Evolutionary conservation across 352 stramenopile species (phyloP), one percentile per base, ranked within the genome.

Genomic region (Globisporangium sylvaticum): DNA sequence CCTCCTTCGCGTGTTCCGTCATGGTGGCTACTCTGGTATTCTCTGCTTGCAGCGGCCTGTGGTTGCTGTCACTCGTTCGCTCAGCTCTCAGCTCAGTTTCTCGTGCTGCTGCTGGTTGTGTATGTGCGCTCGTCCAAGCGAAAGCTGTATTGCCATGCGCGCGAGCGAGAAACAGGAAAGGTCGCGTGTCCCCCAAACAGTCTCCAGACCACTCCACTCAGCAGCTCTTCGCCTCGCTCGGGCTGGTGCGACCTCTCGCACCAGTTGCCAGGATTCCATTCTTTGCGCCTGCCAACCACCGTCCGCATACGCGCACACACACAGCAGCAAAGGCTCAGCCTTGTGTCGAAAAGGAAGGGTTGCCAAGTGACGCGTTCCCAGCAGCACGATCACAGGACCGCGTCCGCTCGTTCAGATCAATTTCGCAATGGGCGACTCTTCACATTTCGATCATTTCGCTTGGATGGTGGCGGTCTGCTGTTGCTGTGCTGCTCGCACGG

Each of bases 1-100:
- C 63, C 27, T 68, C 63, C 6, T 58, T 58, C 24, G 34, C 46
- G 54, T 63, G 54, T 39, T 48, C 39, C 39, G 63, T 68, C 63
- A 66, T 66, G 50, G 31, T 53, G 12, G 32, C 5, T n/a, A 10
- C 10, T 56, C 50, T 56, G 50, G 6, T 56, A 25, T 3, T 9
- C 50, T 20, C 50, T 56, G 50, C 24, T 7, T 25, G 24, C 50
- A 56, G 50, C 22, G 58, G 10, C 6, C 10, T 31, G 14, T 39
- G 22, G 12, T 54, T 31, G 24, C 44, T 64, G 24, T 25, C 37
- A 31, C 48, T 31, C 22, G 14, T n/a, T 20, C 18, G 31, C 31
- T 37, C 7, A 10, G 3, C n/a, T 24, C 22, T 29, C 48, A 20
- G 9, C 22, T 27, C 22, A n/a, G n/a, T n/a, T 31, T 15, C n/a